phyloP scores from a whole-genome alignment of 805 yeast genomes.

The Saitoella complicata region DNA sequence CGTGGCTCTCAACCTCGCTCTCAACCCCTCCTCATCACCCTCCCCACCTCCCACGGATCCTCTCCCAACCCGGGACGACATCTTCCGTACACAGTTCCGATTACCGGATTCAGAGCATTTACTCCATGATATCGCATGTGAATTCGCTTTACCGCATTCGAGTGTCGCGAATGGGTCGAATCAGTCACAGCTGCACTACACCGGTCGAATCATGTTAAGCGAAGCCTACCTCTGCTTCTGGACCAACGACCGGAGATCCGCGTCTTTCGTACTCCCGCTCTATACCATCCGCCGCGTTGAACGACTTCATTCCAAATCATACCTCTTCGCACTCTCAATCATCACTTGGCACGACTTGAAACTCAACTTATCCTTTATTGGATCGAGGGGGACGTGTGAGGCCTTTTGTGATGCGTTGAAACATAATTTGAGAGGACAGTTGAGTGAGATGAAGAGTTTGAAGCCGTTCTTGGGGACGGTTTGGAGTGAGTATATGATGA shows the following conservation, averaged over 20 bases:
- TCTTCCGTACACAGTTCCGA: constrained; percentile 46
- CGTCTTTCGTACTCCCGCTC: constrained; percentile 55
- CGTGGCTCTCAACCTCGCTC: too few species aligned
- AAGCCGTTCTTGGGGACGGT: constrained; percentile 51
- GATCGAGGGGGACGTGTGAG: constrained; percentile 64
- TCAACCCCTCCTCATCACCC: too few species aligned
- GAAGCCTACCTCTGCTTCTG: constrained; percentile 61
- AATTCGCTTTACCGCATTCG: constrained; percentile 26
- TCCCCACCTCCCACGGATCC: constrained; percentile 3
- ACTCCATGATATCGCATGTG: constrained; percentile 52
- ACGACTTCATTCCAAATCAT: constrained; percentile 58
- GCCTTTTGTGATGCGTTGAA: constrained; percentile 58
- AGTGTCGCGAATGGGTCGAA: constrained; percentile 1
- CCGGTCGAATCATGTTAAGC: constrained; percentile 60
- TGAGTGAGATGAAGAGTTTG: constrained; percentile 43
- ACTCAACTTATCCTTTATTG: constrained; percentile 57
- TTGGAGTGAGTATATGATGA: constrained; percentile 68
- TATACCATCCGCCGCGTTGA: constrained; percentile 74
- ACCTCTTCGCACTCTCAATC: constrained; percentile 63
- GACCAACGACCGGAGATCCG: constrained; percentile 52
- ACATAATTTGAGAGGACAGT: constrained; percentile 42
- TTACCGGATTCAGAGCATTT: constrained; percentile 59
- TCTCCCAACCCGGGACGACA: constrained; percentile 47
- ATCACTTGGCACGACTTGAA: constrained; percentile 49
- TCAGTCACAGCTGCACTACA: constrained; percentile 19